Conservation (phyloP, 805 yeast species). For the Myxozyma sirexii region DNA sequence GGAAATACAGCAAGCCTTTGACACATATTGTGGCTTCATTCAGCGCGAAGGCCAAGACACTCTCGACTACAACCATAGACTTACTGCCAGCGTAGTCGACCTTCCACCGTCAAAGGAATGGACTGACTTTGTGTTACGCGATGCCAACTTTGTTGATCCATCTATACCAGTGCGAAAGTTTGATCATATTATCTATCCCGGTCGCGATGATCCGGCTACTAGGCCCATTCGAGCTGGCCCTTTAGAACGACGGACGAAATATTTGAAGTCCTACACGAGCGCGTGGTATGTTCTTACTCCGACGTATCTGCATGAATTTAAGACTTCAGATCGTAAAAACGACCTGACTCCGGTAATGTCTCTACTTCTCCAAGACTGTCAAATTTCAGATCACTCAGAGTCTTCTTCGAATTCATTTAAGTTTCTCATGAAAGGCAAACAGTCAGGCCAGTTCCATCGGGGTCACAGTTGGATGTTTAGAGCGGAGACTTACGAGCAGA, state of each 20-base stretch:
- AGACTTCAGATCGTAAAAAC: slow-evolving; percentile 74
- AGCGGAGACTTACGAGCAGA: slow-evolving; percentile 75
- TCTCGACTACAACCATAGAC: slow-evolving; percentile 64
- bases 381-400: slow-evolving; percentile 63
- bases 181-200: slow-evolving; percentile 64
- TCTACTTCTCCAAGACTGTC: slow-evolving; percentile 73
- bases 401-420: slow-evolving; percentile 47
- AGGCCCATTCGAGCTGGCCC: slow-evolving; percentile 72
- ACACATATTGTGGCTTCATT: slow-evolving; percentile 51
- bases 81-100: slow-evolving; percentile 69
- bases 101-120: slow-evolving; percentile 85
- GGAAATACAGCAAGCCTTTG: slow-evolving; percentile 80
- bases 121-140: slow-evolving; percentile 77
- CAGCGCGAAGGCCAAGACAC: slow-evolving; percentile 60
- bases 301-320: slow-evolving; percentile 86
- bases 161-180: slow-evolving; percentile 62
- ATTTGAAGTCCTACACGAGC: slow-evolving; percentile 82
- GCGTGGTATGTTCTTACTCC: slow-evolving; percentile 93
- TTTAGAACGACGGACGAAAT: slow-evolving; percentile 88
- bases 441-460: slow-evolving; percentile 71
- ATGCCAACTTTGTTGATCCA: slow-evolving; percentile 69
- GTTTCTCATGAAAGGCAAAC: slow-evolving; percentile 77
- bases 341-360: slow-evolving; percentile 86
- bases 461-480: slow-evolving; percentile 96
- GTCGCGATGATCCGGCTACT: slow-evolving; percentile 70